These are phyloP conservation scores for Sonneratia alba DNA, from an alignment of 345 rosid genomes.

Conservation along the genomic window DNA sequence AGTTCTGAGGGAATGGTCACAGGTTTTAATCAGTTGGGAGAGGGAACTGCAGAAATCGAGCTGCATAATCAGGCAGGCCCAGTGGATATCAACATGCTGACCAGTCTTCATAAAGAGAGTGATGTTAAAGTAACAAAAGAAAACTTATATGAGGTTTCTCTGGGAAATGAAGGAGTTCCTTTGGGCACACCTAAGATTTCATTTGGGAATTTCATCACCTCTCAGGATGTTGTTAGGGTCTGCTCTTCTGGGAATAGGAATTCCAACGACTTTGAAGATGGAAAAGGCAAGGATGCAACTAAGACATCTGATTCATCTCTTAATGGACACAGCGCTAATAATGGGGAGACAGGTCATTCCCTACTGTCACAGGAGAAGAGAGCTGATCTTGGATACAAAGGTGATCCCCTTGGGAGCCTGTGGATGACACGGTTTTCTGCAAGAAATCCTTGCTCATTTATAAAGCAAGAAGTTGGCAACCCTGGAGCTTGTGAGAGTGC, in stretches of 20 bases:
- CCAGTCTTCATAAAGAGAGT: slow-evolving; percentile 25
- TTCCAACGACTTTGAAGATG: slow-evolving; percentile 17
- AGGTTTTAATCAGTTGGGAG: slow-evolving; percentile 14
- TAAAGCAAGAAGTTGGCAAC: slow-evolving; percentile 16
- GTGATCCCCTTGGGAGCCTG: slow-evolving; percentile 43
- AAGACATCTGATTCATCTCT: slow-evolving; percentile 24
- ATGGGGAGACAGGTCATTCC: slow-evolving; percentile 16
- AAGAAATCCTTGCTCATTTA: slow-evolving; percentile 20
- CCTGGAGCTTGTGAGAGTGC: slow-evolving; percentile 19
- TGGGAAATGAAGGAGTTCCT: slow-evolving; percentile 22
- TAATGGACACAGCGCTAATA: slow-evolving; percentile 22
- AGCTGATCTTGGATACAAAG: slow-evolving; percentile 21
- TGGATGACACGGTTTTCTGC: slow-evolving; percentile 73
- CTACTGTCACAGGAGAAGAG: slow-evolving; percentile 29
- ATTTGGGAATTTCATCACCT: slow-evolving; percentile 17
- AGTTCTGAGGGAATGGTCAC: slow-evolving; percentile 18
- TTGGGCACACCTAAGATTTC: slow-evolving; percentile 20
- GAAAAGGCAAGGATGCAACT: slow-evolving; percentile 24
- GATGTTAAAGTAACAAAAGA: slow-evolving; percentile 13
- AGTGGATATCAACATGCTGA: slow-evolving; percentile 30
- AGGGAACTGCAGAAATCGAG: slow-evolving; percentile 22
- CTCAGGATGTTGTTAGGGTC: slow-evolving; percentile 16
- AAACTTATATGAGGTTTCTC: slow-evolving; percentile 21
- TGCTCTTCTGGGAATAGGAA: slow-evolving; percentile 23
- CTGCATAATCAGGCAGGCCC: slow-evolving; percentile 18